phyloP scores from a whole-genome alignment of 2,329 filamentous ascomycete genomes.

The Trichoderma lentiforme region DNA sequence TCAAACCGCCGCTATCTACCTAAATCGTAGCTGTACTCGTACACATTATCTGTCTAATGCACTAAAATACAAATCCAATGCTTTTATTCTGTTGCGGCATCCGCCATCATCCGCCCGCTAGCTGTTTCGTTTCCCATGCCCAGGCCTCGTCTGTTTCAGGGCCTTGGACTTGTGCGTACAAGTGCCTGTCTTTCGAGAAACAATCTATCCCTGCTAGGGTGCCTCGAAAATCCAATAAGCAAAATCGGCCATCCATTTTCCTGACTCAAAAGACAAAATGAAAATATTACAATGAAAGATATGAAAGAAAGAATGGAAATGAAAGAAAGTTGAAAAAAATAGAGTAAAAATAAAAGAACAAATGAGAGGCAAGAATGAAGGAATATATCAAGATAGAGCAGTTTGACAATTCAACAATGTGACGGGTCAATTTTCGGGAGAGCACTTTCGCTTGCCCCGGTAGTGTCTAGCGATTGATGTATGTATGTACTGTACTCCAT shows the following conservation, averaged over 20 bases:
- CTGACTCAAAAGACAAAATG: not conserved
- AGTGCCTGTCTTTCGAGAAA: not conserved
- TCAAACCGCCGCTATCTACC: not conserved
- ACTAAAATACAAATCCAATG: not conserved
- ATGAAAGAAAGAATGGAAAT: not conserved
- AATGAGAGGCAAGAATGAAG: not conserved
- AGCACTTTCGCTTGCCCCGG: not conserved
- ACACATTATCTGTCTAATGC: not conserved
- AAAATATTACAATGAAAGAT: not conserved
- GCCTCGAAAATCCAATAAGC: not conserved
- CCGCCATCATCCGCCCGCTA: slow-evolving; percentile 2
- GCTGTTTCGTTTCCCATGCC: slow-evolving; percentile 11
- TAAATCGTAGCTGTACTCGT: not conserved
- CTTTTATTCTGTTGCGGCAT: not conserved
- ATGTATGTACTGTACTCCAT: not conserved
- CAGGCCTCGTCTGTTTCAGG: slow-evolving; percentile 8
- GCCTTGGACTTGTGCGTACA: not conserved
- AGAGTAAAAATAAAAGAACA: not conserved
- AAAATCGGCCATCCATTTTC: not conserved
- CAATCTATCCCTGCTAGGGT: slow-evolving; percentile 10
- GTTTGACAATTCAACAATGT: not conserved
- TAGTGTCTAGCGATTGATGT: not conserved
- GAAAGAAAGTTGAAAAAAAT: not conserved
- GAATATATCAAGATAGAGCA: not conserved
- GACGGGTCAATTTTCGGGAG: not conserved